Percentiles rank a stretch among this genome's conserved stretches.
Evolutionary conservation across 225 moss, liverwort and hornwort species (phyloP).

Genomic region (Pseudisothecium myosuroides): DNA sequence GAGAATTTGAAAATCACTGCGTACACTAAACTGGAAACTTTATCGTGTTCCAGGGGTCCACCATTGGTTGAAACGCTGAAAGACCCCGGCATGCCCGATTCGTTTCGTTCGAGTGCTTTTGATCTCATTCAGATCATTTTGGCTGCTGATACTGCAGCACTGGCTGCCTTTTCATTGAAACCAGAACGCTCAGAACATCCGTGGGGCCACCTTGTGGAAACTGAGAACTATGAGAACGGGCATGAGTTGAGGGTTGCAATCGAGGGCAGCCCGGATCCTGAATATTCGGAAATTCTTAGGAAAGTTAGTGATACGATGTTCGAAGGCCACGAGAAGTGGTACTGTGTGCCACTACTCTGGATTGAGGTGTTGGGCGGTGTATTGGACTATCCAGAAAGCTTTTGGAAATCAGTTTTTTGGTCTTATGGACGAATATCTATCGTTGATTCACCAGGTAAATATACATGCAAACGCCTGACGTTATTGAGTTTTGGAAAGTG

Average conservation of each 20-base stretch:
- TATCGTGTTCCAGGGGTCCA: slow-evolving; percentile 57
- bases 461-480: background rate
- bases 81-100: slow-evolving; percentile 39
- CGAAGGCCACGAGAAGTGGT: slow-evolving; percentile 64
- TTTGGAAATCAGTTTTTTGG: slow-evolving; percentile 75
- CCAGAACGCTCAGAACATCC: slow-evolving; percentile 10
- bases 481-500: background rate
- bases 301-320: slow-evolving; percentile 53
- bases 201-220: slow-evolving; percentile 32
- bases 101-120: slow-evolving; percentile 60
- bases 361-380: slow-evolving; percentile 51
- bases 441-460: slow-evolving; percentile 48
- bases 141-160: slow-evolving; percentile 76
- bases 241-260: background rate
- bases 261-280: slow-evolving; percentile 15
- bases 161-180: slow-evolving; percentile 38
- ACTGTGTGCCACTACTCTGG: slow-evolving; percentile 90
- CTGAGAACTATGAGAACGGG: slow-evolving; percentile 30
- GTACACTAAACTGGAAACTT: background rate
- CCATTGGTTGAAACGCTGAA: slow-evolving; percentile 78
- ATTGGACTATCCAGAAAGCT: slow-evolving; percentile 44
- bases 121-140: slow-evolving; percentile 79
- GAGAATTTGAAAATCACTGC: background rate
- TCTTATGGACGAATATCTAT: slow-evolving; percentile 65
- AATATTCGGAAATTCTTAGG: slow-evolving; percentile 42